Conservation (phyloP, 768 basidiomycete species). For the Lentinula edodes region DNA sequence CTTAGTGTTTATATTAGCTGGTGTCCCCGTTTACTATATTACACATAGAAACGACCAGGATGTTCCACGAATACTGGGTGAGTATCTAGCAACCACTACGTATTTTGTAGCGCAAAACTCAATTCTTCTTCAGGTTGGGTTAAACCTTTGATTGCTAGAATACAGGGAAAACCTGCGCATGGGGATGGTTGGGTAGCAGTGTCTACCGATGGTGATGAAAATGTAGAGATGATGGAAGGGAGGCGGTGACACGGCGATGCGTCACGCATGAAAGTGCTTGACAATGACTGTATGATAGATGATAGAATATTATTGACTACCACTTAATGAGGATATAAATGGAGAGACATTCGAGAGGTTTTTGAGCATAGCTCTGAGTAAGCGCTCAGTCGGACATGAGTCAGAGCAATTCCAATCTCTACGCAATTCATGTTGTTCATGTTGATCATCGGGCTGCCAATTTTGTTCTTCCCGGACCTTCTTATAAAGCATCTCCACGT, state of each 20-base stretch:
- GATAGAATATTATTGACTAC: neutral
- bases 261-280: neutral
- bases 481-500: neutral
- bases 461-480: neutral
- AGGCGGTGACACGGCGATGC: slow-evolving; percentile 2
- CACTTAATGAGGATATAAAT: neutral
- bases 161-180: slow-evolving; percentile 45
- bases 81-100: slow-evolving; percentile 14
- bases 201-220: slow-evolving; percentile 66
- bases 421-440: neutral
- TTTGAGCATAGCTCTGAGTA: neutral
- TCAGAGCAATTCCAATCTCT: neutral
- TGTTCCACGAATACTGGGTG: slow-evolving; percentile 35
- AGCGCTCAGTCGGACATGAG: neutral
- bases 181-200: slow-evolving; percentile 75
- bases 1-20: slow-evolving; percentile 70
- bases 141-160: slow-evolving; percentile 34
- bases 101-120: neutral
- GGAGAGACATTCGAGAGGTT: too few species aligned
- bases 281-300: neutral
- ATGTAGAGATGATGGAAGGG: slow-evolving; percentile 58
- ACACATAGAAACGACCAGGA: slow-evolving; percentile 51
- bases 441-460: neutral
- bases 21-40: slow-evolving; percentile 79
- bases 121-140: slow-evolving; percentile 31